These are phyloP conservation scores for Clavispora asparagi DNA, from an alignment of 805 yeast species.

Conservation along the genomic window DNA sequence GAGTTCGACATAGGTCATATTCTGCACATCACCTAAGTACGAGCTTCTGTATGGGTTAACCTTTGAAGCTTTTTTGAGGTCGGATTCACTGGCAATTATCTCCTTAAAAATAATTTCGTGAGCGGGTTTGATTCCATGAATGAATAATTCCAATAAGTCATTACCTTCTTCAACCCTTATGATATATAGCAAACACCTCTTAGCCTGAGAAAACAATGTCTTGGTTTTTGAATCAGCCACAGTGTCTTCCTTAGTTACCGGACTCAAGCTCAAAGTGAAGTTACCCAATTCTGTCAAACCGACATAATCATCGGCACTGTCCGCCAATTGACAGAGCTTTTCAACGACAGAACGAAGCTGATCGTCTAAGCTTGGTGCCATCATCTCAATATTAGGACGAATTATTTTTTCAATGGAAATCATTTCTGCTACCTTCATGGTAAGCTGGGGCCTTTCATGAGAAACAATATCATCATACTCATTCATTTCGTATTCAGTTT, in stretches of 20 bases:
- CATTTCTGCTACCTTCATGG: slow-evolving; percentile 43
- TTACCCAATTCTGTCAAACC: slow-evolving; percentile 48
- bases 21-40: slow-evolving; percentile 45
- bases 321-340: slow-evolving; percentile 36
- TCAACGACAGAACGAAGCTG: slow-evolving; percentile 42
- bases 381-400: slow-evolving; percentile 34
- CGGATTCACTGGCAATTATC: slow-evolving; percentile 45
- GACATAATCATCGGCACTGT: slow-evolving; percentile 36
- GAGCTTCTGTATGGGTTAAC: slow-evolving; percentile 37
- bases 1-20: slow-evolving; percentile 61
- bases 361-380: slow-evolving; percentile 52
- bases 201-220: slow-evolving; percentile 66
- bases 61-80: not conserved
- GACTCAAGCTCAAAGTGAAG: slow-evolving; percentile 55
- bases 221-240: slow-evolving; percentile 52
- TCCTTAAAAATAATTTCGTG: slow-evolving; percentile 65
- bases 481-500: slow-evolving; percentile 53
- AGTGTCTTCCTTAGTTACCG: slow-evolving; percentile 41
- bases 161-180: slow-evolving; percentile 74
- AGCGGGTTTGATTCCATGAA: slow-evolving; percentile 57
- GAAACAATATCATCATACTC: slow-evolving; percentile 63
- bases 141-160: slow-evolving; percentile 62
- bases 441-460: slow-evolving; percentile 41
- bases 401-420: slow-evolving; percentile 40
- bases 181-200: slow-evolving; percentile 75